phyloP scores from a whole-genome alignment of 1,139 yeast species.

The Yamadazyma blattariae region DNA sequence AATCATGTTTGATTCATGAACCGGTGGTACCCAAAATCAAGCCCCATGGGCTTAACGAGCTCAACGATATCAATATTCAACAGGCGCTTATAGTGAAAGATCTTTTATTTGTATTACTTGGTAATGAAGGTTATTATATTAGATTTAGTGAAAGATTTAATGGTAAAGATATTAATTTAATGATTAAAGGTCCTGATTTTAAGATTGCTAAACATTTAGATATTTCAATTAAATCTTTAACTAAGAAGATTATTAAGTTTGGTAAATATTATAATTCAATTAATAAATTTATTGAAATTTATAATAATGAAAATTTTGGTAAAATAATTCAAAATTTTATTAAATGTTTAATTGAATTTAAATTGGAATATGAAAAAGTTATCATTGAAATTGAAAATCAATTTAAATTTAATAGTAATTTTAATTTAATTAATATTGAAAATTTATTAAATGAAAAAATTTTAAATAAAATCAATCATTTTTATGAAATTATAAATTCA shows the following conservation, averaged over 20 bases:
- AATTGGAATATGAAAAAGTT: constrained; percentile 46
- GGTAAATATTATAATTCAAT: constrained; percentile 66
- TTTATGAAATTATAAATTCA: constrained; percentile 52
- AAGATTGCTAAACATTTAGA: constrained; percentile 72
- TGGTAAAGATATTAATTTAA: constrained; percentile 28
- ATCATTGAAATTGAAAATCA: constrained; percentile 54
- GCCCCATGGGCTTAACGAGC: constrained; percentile 44
- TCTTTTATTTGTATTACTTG: constrained; percentile 63
- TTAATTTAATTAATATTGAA: constrained; percentile 35
- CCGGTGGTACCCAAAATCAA: constrained; percentile 21
- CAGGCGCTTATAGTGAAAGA: constrained; percentile 75
- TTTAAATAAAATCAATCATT: constrained; percentile 40
- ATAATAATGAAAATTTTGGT: constrained; percentile 59
- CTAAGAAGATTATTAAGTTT: constrained; percentile 55
- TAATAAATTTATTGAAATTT: constrained; percentile 52
- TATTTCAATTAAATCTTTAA: constrained; percentile 69
- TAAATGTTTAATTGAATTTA: constrained; percentile 49
- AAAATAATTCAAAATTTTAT: constrained; percentile 74
- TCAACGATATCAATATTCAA: constrained; percentile 50
- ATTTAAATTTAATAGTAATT: constrained; percentile 40
- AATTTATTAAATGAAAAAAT: constrained; percentile 30
- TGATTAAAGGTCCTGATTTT: constrained; percentile 71
- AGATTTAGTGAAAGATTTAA: constrained; percentile 64
- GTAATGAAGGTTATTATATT: constrained; percentile 78
- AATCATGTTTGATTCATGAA: constrained; percentile 14